These are phyloP conservation scores for Primulina eburnea DNA, from an alignment of 257 asterid genomes.

Conservation along the genomic window DNA sequence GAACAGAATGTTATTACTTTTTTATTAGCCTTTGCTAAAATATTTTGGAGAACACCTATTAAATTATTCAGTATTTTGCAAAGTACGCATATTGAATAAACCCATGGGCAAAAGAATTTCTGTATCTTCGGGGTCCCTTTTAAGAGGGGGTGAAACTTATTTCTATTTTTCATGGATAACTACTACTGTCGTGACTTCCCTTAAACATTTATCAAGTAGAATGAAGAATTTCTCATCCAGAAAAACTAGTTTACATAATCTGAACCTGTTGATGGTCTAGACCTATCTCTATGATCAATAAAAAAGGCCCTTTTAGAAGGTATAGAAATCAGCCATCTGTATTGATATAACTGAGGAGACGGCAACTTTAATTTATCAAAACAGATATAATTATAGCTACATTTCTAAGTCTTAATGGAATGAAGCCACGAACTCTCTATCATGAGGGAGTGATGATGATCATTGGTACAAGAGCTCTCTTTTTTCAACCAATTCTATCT, in stretches of 20 bases:
- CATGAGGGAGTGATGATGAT: not conserved
- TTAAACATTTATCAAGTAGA: not conserved
- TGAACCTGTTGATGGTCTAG: not conserved
- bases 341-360: not conserved
- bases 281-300: not conserved
- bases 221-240: not conserved
- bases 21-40: not conserved
- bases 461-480: not conserved
- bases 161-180: not conserved
- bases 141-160: not conserved
- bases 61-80: not conserved
- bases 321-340: not conserved
- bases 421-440: not conserved
- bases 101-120: not conserved
- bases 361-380: too few species aligned
- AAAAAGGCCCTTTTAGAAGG: not conserved
- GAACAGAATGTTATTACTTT: not conserved
- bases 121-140: not conserved
- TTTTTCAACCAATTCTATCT: too few species aligned
- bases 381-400: not conserved
- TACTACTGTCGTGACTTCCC: not conserved
- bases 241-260: not conserved
- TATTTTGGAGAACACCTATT: not conserved
- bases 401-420: not conserved
- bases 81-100: not conserved